Percentiles rank a stretch among this genome's conserved stretches.
These are phyloP conservation scores for Mrakia blollopis DNA, from an alignment of 768 basidiomycete species.

Conservation along the genomic window DNA sequence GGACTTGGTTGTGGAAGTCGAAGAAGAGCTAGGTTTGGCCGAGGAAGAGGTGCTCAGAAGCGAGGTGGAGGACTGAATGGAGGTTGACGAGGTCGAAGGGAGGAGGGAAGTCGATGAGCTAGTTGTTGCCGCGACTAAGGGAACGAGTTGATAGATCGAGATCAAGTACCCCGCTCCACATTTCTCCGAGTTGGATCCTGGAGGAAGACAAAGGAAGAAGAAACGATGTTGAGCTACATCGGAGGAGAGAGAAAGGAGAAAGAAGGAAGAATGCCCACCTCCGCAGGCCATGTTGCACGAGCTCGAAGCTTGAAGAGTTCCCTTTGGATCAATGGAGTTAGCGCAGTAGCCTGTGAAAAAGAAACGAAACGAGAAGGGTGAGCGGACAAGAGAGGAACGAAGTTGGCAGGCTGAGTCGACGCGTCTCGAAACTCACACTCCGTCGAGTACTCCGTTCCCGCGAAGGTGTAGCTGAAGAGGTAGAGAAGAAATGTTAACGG, in stretches of 20 bases:
- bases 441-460: neutral
- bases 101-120: neutral
- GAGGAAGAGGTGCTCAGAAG: too few species aligned
- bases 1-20: too few species aligned
- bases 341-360: neutral
- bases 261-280: neutral
- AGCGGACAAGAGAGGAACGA: neutral
- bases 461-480: neutral
- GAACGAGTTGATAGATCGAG: neutral
- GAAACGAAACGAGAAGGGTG: neutral
- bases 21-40: too few species aligned
- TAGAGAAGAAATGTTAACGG: neutral
- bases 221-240: neutral
- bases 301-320: neutral
- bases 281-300: neutral
- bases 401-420: neutral
- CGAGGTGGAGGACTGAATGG: too few species aligned
- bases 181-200: neutral
- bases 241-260: neutral
- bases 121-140: neutral
- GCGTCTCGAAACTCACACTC: neutral
- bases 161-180: neutral
- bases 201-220: neutral
- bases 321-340: neutral
- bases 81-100: neutral